Evolutionary conservation across 352 stramenopile species (phyloP), one percentile per base, ranked within the genome.

Genomic region (Pythium chondricola): DNA sequence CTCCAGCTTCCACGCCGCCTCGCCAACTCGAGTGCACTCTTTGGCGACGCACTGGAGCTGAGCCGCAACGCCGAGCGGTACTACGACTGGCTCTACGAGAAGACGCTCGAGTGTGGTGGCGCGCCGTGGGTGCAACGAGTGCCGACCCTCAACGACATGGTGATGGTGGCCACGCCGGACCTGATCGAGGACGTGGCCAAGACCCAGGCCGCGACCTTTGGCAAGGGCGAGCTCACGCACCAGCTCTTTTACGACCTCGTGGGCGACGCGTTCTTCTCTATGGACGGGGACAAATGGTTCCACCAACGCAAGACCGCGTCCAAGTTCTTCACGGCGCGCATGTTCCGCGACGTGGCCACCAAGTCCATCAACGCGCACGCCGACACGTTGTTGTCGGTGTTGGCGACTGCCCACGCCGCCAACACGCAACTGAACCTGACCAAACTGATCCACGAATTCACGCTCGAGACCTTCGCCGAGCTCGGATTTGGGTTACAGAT

Each of bases 401-500:
- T 63, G 6, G 20, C 25, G 9, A 39, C 47, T 0, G 29, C 35
- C 2, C 16, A 18, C n/a, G 49, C 33, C 25, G n/a, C 11, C 3
- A 20, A 58, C 9, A 21, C 29, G 10, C 16, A 21, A 4, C 13
- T 67, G 6, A 31, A 69, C 17, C 18, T 69, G 13, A 37, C 43
- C 6, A 29, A 32, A 20, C 30, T 65, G 16, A 39, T 58, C 21
- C 21, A 62, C 37, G 27, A 54, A 29, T 62, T 64, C 40, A 55
- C 61, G 44, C 37, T 65, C 2, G 39, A 69, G 43, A 32, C 49
- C 16, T 58, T 69, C 30, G 35, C 61, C 11, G 52, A 69, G 17
- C 47, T 69, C 17, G 61, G 46, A 16, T 65, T 62, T 43, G 61
- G 54, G 2, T n/a, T 61, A 10, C 9, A 49, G 25, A 62, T 62